Base-by-base conservation (phyloP, 139 green algal genomes). In the Chlamydomonas asymmetrica region DNA sequence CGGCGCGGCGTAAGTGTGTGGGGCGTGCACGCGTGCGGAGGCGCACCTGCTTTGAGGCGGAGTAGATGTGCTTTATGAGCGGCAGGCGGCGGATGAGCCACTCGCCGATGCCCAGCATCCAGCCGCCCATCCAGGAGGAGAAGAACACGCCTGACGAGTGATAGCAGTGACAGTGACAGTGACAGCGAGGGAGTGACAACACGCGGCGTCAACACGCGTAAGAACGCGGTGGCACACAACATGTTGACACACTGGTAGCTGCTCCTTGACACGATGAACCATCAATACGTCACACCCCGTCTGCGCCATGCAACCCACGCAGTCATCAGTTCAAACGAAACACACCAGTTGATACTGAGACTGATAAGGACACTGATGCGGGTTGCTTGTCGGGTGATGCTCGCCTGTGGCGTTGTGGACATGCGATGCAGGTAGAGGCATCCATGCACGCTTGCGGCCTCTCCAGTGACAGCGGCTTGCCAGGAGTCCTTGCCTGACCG, bases 21-120 rank as follows among this genome's bases (percentile, higher is more conserved):
- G n/a, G n/a, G n/a, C n/a, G n/a, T n/a, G n/a, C n/a, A n/a, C n/a
- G n/a, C n/a, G n/a, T n/a, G n/a, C n/a, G n/a, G n/a, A n/a, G n/a
- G n/a, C 37, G 10, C 7, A 93, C 88, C 84, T 98, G 95, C 81
- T 98, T 98, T 10, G 94, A 94, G 1, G 95, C 94, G 2, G 85
- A 94, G 85, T 98, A 98, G 49, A 98, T 94, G 80, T 98, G 93
- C 65, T 95, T 97, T 6, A 98, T 82, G 25, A 98, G 86, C 3
- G 95, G 95, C 50, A 98, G 73, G 20, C 92, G 89, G 62, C 89
- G 90, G 82, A 98, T 97, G 72, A 98, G 89, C 88, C 90, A 95
- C 81, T 98, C 95, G 0, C 93, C 94, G 3, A 98, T 45, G 25
- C 80, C 78, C 59, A 98, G 83, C 27, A 95, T 50, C 31, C 81